Percentiles rank a stretch among this genome's conserved stretches.
These are phyloP conservation scores for Talaromyces sp. DNA, from an alignment of 2,329 filamentous ascomycete species.

Conservation along the genomic window DNA sequence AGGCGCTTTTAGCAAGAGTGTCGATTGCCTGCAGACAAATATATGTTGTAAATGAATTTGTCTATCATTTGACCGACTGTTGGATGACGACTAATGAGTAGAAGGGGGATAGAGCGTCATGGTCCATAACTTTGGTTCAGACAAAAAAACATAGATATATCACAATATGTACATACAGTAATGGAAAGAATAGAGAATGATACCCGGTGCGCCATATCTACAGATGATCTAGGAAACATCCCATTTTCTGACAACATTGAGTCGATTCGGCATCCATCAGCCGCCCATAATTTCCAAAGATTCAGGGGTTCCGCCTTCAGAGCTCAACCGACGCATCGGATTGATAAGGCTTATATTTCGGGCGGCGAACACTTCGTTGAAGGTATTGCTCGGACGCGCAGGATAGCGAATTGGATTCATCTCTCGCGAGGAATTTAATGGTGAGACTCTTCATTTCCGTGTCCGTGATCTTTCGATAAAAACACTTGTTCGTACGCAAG, in stretches of 20 bases:
- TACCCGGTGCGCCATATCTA: slow-evolving; percentile 18
- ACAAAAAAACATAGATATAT: slow-evolving; percentile 8
- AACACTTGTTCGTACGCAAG: slow-evolving; percentile 87
- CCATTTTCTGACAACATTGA: slow-evolving; percentile 5
- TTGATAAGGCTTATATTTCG: not conserved
- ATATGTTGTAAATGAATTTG: not conserved
- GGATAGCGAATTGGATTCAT: slow-evolving; percentile 14
- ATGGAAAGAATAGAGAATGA: slow-evolving; percentile 13
- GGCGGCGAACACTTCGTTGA: not conserved
- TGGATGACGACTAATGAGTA: not conserved
- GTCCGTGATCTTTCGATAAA: slow-evolving; percentile 61
- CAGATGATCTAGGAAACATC: slow-evolving; percentile 13
- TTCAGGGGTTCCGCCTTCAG: not conserved
- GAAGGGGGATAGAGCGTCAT: not conserved
- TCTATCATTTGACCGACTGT: not conserved
- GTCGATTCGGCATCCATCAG: slow-evolving; percentile 8
- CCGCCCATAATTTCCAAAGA: not conserved
- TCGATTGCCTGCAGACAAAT: not conserved
- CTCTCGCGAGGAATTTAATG: slow-evolving; percentile 16
- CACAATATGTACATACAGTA: slow-evolving; percentile 17
- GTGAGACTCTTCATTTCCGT: slow-evolving; percentile 28
- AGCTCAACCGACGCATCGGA: not conserved
- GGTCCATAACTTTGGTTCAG: not conserved
- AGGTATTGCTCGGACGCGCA: slow-evolving; percentile 23
- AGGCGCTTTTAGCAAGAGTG: not conserved